Evolutionary conservation across 2,329 filamentous ascomycete genomes (phyloP).

Genomic region (Diaporthe aspalathi): DNA sequence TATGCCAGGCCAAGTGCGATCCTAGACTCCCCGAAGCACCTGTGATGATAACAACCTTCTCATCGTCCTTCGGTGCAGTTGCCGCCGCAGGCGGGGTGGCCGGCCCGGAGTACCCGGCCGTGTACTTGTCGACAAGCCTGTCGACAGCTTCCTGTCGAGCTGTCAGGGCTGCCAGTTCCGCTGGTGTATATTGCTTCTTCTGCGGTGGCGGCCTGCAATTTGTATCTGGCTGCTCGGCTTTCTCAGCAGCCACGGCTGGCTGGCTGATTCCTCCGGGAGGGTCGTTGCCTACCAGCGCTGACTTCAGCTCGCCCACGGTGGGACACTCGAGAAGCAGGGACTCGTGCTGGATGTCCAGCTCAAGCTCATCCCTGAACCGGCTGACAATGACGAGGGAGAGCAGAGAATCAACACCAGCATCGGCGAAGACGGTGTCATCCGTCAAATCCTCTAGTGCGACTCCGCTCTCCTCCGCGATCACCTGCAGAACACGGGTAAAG

Average conservation of each 20-base stretch:
- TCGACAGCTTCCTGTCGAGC: conserved; percentile 8
- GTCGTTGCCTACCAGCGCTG: background rate
- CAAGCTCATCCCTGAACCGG: conserved; percentile 67
- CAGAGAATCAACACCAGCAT: conserved; percentile 69
- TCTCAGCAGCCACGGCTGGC: background rate
- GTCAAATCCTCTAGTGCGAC: conserved; percentile 64
- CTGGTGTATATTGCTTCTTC: background rate
- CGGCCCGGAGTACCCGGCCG: conserved; percentile 44
- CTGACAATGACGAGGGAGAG: conserved; percentile 68
- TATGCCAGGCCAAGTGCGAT: conserved; percentile 42
- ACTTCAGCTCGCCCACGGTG: conserved; percentile 3
- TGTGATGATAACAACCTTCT: conserved; percentile 50
- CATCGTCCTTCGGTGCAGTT: background rate
- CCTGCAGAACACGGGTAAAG: conserved; percentile 58
- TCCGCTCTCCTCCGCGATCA: conserved; percentile 67
- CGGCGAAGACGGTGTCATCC: conserved; percentile 65
- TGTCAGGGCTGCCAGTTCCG: background rate
- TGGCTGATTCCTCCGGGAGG: background rate
- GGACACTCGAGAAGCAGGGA: conserved; percentile 17
- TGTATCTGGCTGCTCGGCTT: background rate
- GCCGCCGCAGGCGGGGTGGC: background rate
- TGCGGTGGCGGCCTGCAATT: background rate
- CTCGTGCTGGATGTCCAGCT: conserved; percentile 57
- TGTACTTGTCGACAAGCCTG: conserved; percentile 18
- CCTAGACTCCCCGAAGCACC: conserved; percentile 55